Evolutionary conservation across 2,329 filamentous ascomycete species (phyloP).

Genomic region (Ophiostoma sp.): DNA sequence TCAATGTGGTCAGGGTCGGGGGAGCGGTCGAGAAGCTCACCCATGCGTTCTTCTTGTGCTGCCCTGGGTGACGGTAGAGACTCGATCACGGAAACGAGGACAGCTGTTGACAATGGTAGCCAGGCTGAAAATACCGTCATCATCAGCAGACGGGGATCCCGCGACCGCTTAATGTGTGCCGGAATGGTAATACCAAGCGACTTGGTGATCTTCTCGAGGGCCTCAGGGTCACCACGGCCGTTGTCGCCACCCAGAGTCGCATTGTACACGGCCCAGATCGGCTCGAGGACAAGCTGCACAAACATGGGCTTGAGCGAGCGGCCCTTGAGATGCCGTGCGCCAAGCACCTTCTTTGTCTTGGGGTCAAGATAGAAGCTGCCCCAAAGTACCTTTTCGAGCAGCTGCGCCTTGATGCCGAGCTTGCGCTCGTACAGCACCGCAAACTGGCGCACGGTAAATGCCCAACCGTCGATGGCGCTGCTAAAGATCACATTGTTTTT

Average conservation of each 20-base stretch:
- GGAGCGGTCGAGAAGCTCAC: conserved; percentile 74
- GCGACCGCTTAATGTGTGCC: conserved; percentile 78
- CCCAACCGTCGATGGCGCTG: conserved; percentile 98
- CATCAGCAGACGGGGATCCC: conserved; percentile 80
- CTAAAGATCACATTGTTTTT: conserved; percentile 99
- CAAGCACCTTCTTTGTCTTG: conserved; percentile 91
- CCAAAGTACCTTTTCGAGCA: conserved; percentile 94
- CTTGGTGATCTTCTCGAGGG: conserved; percentile 94
- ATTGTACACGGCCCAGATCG: conserved; percentile 93
- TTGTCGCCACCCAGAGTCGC: conserved; percentile 74
- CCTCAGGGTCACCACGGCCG: conserved; percentile 75
- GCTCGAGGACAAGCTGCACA: conserved; percentile 92
- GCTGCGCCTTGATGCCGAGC: conserved; percentile 83
- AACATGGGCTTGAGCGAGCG: conserved; percentile 93
- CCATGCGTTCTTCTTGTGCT: conserved; percentile 79
- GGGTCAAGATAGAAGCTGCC: conserved; percentile 95
- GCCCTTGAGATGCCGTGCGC: conserved; percentile 89
- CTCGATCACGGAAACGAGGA: conserved; percentile 92
- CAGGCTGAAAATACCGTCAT: conserved; percentile 85
- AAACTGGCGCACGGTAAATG: conserved; percentile 94
- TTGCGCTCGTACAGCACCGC: conserved; percentile 94
- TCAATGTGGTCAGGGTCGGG: conserved; percentile 75
- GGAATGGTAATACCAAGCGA: conserved; percentile 82
- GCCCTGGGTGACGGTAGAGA: conserved; percentile 79
- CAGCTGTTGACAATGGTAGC: conserved; percentile 87